Conservation (phyloP, 2,329 filamentous ascomycete species). For the Cadophora luteo-olivacea region DNA sequence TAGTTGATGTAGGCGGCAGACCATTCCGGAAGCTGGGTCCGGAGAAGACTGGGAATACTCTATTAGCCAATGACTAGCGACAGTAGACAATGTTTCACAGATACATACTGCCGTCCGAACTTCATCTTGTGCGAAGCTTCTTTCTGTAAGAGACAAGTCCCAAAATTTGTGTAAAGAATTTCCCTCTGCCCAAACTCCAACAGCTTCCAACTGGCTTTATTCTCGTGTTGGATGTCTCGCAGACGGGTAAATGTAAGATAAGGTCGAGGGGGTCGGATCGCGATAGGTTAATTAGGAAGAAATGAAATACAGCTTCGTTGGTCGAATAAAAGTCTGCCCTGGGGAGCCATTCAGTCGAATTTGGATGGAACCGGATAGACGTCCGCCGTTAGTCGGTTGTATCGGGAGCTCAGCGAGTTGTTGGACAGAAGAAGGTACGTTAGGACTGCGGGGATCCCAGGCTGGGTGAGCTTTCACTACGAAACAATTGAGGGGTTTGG, state of each 20-base stretch:
- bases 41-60: slow-evolving; percentile 62
- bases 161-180: neutral
- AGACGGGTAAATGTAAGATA: slow-evolving; percentile 15
- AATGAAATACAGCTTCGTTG: slow-evolving; percentile 41
- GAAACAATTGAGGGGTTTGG: neutral
- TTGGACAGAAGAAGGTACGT: neutral
- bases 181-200: neutral
- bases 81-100: slow-evolving; percentile 21
- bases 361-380: neutral
- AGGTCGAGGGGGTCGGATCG: slow-evolving; percentile 9
- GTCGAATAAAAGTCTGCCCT: slow-evolving; percentile 36
- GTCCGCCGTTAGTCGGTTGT: neutral
- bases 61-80: slow-evolving; percentile 5
- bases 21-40: slow-evolving; percentile 89
- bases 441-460: slow-evolving; percentile 6
- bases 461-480: neutral
- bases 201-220: neutral
- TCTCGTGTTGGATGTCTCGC: slow-evolving; percentile 5
- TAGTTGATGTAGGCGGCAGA: slow-evolving; percentile 86
- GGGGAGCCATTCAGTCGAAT: slow-evolving; percentile 41
- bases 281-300: slow-evolving; percentile 30
- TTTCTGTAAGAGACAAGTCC: slow-evolving; percentile 28
- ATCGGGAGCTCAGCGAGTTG: neutral
- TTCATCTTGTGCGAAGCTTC: slow-evolving; percentile 55
- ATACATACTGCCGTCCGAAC: slow-evolving; percentile 65